phyloP scores from a whole-genome alignment of 805 yeast genomes.

The Clavispora santaluciae region DNA sequence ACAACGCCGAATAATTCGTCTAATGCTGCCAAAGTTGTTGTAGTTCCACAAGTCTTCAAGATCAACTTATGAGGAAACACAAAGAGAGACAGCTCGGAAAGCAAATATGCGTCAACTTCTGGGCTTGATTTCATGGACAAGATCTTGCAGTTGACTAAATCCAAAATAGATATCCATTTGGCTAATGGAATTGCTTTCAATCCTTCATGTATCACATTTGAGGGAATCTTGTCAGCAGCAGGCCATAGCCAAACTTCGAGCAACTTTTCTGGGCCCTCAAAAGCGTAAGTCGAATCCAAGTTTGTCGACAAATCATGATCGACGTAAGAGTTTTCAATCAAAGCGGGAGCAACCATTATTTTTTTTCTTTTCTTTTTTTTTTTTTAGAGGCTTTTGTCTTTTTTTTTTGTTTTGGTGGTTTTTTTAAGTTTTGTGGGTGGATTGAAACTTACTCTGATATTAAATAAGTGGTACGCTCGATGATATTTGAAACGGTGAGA shows the following conservation, averaged over 20 bases:
- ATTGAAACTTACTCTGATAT: constrained; percentile 39
- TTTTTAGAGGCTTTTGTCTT: background rate
- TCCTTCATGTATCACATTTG: constrained; percentile 37
- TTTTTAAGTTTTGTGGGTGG: constrained; percentile 18
- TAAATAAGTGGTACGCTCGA: background rate
- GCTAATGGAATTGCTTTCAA: constrained; percentile 60
- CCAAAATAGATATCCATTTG: constrained; percentile 70
- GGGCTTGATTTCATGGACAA: constrained; percentile 69
- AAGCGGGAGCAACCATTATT: constrained; percentile 41
- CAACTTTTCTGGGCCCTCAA: constrained; percentile 96
- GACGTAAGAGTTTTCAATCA: constrained; percentile 46
- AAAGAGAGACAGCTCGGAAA: constrained; percentile 86
- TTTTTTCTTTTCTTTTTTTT: background rate
- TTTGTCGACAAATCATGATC: constrained; percentile 76
- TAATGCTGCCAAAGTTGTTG: constrained; percentile 79
- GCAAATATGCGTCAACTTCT: constrained; percentile 73
- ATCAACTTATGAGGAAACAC: constrained; percentile 83
- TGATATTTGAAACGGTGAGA: constrained; percentile 37
- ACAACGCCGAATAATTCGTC: constrained; percentile 51
- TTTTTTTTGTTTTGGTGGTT: too few relatives aligned
- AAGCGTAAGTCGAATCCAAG: constrained; percentile 85
- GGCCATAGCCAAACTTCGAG: constrained; percentile 86
- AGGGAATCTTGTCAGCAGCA: constrained; percentile 35
- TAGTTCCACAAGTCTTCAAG: constrained; percentile 94
- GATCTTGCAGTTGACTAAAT: constrained; percentile 82